A percentile compares a stretch with the other conserved stretches of the same genome.
phyloP scores from a whole-genome alignment of 768 basidiomycete species.

The Kockovaella imperatae region DNA sequence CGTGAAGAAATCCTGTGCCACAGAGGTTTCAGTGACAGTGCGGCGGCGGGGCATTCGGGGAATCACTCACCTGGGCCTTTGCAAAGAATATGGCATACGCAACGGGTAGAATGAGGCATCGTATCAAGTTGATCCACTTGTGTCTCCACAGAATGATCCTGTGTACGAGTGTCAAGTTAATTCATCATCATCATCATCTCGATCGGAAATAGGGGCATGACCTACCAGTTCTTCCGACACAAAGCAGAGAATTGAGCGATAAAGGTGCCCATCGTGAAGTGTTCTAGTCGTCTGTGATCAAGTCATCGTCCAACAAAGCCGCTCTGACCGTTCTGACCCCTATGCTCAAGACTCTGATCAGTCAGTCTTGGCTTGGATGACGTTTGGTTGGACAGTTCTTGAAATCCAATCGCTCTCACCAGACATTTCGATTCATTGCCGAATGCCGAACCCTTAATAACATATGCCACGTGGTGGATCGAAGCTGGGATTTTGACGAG shows the following conservation, averaged over 20 bases:
- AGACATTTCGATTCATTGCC: too few species aligned
- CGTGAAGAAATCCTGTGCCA: conserved; percentile 15
- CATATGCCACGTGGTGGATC: too few species aligned
- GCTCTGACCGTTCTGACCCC: too few species aligned
- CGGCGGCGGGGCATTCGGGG: neutral
- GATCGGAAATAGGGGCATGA: neutral
- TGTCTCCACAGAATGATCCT: conserved; percentile 37
- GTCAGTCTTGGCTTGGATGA: too few species aligned
- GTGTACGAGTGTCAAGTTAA: neutral
- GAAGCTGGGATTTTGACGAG: too few species aligned
- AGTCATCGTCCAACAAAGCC: too few species aligned
- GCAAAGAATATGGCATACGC: conserved; percentile 37
- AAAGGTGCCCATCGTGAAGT: conserved; percentile 11
- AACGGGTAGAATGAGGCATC: conserved; percentile 35
- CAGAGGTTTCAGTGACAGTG: neutral
- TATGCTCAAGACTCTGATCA: too few species aligned
- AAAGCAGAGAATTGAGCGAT: conserved; percentile 19
- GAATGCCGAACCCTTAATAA: too few species aligned
- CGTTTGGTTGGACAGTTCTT: too few species aligned
- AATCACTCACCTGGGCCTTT: conserved; percentile 18
- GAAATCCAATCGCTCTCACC: too few species aligned
- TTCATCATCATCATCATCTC: neutral
- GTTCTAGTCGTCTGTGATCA: neutral
- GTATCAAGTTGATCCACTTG: conserved; percentile 28
- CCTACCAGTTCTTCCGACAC: conserved; percentile 25